phyloP scores from a whole-genome alignment of 306 rosid genomes.

The Vachellia collinsii region DNA sequence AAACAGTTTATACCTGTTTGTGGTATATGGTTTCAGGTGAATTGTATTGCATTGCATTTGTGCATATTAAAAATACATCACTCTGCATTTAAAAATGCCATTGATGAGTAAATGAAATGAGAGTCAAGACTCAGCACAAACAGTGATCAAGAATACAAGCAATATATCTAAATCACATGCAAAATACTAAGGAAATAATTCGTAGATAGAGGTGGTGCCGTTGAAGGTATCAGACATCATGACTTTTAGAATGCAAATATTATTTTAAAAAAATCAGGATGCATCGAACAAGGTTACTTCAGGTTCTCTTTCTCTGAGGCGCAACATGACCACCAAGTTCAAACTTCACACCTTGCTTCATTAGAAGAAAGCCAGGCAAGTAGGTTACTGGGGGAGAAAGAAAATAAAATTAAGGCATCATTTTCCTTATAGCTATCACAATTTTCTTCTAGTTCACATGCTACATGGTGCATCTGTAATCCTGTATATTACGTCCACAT shows the following conservation, averaged over 20 bases:
- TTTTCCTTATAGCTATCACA: background rate
- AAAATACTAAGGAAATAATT: constrained; percentile 5
- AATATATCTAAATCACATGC: constrained; percentile 13
- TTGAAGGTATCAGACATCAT: constrained; percentile 11
- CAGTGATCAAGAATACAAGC: background rate
- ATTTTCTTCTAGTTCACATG: background rate
- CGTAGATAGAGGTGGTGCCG: background rate
- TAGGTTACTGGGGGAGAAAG: background rate
- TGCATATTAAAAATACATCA: constrained; percentile 85
- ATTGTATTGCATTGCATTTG: constrained; percentile 97
- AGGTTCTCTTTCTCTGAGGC: background rate
- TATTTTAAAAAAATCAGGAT: background rate
- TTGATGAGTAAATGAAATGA: constrained; percentile 32
- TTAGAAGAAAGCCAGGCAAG: background rate
- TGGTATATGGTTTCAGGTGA: constrained; percentile 87
- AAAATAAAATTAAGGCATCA: background rate
- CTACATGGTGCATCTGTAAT: background rate
- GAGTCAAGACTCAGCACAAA: constrained; percentile 21
- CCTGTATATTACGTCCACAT: background rate
- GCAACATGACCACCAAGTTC: background rate
- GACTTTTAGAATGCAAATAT: background rate
- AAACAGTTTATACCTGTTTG: constrained; percentile 70
- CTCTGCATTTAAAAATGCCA: constrained; percentile 66
- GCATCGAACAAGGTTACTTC: background rate
- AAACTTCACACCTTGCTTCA: background rate